These are phyloP conservation scores for Solanum hybrid DNA, from an alignment of 305 asterid species.

Conservation along the genomic window DNA sequence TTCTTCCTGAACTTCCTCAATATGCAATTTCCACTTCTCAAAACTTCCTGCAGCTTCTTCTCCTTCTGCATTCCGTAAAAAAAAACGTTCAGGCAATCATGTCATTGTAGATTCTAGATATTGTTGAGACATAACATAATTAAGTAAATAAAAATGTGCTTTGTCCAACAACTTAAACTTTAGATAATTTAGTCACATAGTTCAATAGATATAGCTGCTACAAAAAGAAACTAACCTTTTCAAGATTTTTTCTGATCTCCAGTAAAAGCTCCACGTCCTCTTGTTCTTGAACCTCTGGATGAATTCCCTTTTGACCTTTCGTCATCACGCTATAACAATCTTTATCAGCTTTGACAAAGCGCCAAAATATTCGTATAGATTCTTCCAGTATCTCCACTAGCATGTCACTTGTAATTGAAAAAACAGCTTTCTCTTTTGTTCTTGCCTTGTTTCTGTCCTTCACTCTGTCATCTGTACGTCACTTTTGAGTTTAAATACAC, in stretches of 20 bases:
- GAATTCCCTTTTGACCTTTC: slow-evolving; percentile 26
- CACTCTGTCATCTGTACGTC: slow-evolving; percentile 50
- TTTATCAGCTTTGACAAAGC: slow-evolving; percentile 67
- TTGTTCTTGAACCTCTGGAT: slow-evolving; percentile 32
- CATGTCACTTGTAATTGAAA: slow-evolving; percentile 49
- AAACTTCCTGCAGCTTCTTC: slow-evolving; percentile 52
- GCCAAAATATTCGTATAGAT: slow-evolving; percentile 83
- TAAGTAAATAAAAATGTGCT: neutral
- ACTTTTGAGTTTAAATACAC: neutral
- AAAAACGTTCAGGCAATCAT: neutral
- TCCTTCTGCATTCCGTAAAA: slow-evolving; percentile 57
- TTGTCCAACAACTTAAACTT: neutral
- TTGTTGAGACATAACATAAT: neutral
- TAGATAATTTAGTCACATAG: neutral
- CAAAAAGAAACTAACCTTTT: slow-evolving; percentile 39
- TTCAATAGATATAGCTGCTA: neutral
- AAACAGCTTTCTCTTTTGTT: slow-evolving; percentile 32
- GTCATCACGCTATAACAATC: slow-evolving; percentile 29
- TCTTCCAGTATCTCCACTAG: slow-evolving; percentile 84
- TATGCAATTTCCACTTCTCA: slow-evolving; percentile 72
- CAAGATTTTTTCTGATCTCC: slow-evolving; percentile 47
- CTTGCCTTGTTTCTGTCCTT: slow-evolving; percentile 34
- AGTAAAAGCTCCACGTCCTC: slow-evolving; percentile 43
- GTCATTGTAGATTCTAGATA: neutral
- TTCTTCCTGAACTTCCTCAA: slow-evolving; percentile 38